Base-by-base conservation (phyloP, 2,329 filamentous ascomycete species). In the Curvularia eragrostidis region DNA sequence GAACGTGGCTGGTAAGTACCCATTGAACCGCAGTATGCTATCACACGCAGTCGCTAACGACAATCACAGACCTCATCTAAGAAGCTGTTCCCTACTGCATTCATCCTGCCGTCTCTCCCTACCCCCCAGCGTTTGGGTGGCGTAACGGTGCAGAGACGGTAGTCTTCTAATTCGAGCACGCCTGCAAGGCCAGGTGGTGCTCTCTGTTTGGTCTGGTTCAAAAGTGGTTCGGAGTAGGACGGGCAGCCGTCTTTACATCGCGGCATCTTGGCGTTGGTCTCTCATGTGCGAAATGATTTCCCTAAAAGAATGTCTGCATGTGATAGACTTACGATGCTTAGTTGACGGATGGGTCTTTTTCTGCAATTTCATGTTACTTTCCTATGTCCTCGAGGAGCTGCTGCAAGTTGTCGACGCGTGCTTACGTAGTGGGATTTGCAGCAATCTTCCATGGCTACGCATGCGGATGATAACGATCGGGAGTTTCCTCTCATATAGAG, bases 1-100 rank as follows among this genome's bases (percentile, higher is more conserved):
- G 95, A 89, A 89, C 81, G 87, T 89, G 80, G 85, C 86, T 77
- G 84, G 83, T 85, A 82, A 76, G 84, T 80, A 23, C n/a, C 8
- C 15, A 18, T 7, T 12, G 2, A 26, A 18, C 26, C 18, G 2
- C 10, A 15, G 10, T 36, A 13, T 24, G 5, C 32, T 15, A 4
- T 34, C 9, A 30, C 8, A 43, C 15, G 13, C 39, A 24, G 13
- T 34, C 36, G 23, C 65, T 71, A 63, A 73, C 58, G 30, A 12
- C 6, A 7, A 23, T 32, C 10, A 19, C 56, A 75, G 74, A 78
- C 62, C 75, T 78, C 68, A 78, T 78, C 70, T 78, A 78, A 76
- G 64, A 63, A 63, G 69, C 58, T 64, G 62, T 65, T 62, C 48
- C 51, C 49, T 54, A 54, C 66, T 68, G 62, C 59, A 59, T 67